Percentiles rank a stretch among this genome's conserved stretches.
phyloP scores from a whole-genome alignment of 2,329 filamentous ascomycete genomes.

The Exserohilum turcica region DNA sequence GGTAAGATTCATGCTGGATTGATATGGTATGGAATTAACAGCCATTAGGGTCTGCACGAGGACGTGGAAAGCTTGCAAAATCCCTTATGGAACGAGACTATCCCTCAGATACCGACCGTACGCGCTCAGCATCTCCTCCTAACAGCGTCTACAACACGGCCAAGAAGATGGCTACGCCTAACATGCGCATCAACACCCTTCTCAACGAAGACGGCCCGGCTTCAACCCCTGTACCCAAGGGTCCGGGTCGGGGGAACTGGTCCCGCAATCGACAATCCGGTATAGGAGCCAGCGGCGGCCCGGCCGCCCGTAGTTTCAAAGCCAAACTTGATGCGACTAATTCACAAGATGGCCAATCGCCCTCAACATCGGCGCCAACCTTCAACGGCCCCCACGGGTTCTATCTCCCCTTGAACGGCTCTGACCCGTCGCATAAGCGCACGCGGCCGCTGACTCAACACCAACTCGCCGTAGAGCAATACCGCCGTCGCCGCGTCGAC shows the following conservation, averaged over 20 bases:
- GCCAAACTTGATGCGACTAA: conserved; percentile 40
- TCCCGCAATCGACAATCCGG: conserved; percentile 44
- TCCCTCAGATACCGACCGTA: conserved; percentile 54
- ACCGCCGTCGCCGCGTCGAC: conserved; percentile 78
- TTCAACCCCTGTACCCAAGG: conserved; percentile 47
- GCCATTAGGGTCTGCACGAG: conserved; percentile 42
- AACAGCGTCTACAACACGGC: conserved; percentile 47
- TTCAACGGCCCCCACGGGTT: conserved; percentile 60
- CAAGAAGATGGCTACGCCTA: conserved; percentile 44
- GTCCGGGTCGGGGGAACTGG: conserved; percentile 58
- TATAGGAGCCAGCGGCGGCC: conserved; percentile 12
- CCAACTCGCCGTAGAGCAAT: conserved; percentile 79
- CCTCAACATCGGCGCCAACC: conserved; percentile 38
- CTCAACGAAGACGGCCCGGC: conserved; percentile 52
- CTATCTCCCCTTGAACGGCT: conserved; percentile 59
- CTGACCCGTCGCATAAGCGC: conserved; percentile 55
- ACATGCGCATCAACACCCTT: conserved; percentile 57
- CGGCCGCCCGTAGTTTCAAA: conserved; percentile 41
- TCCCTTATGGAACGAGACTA: conserved; percentile 45
- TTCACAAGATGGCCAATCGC: conserved; percentile 43
- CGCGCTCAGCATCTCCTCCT: conserved; percentile 52
- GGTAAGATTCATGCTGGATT: conserved; percentile 23
- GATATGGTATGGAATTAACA: neutral
- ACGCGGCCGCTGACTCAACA: conserved; percentile 79
- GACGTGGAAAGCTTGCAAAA: conserved; percentile 43